Evolutionary conservation across 495 filamentous ascomycete genomes (phyloP), one percentile per base, ranked within the genome.

Genomic region (Penicillium atrosanguineum): DNA sequence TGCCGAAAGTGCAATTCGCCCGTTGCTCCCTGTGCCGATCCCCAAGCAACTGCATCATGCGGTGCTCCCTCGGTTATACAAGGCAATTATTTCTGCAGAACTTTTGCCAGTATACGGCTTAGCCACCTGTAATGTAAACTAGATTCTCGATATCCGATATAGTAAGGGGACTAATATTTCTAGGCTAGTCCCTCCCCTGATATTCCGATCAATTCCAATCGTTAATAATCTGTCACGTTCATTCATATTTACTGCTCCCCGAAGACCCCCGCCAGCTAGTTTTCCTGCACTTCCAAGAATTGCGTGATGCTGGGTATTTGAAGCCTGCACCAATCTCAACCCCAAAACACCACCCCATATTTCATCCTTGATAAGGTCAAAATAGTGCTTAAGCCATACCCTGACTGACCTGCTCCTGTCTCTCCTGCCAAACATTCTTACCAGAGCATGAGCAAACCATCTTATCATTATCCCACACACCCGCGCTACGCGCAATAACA

Each of bases 401-500:
- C 72, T 87, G 88, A 42, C 73, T 77, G 42, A 91, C 84, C 73
- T 95, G 87, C 65, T 97, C 93, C 75, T 86, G 87, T 65, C 94
- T 81, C 78, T 98, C 94, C 70, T 97, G 87, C 94, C 94, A 98
- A 29, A 98, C 79, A 60, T 91, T 97, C 84, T 98, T 97, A 3
- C 94, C 94, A 38, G 90, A 95, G 71, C 94, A 97, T 14, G 89
- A 93, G 67, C 86, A 86, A 25, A 98, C 94, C 62, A 88, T 96
- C 80, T 97, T 98, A 67, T 96, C 91, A 64, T 98, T 97, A 68
- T 97, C 92, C 94, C 94, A 97, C 47, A 95, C 87, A 14, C 94
- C 94, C 21, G 94, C 92, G 71, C 90, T 96, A 64, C 94, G 78
- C 40, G 94, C 94, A 67, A 97, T 89, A 46, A 97, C 91, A 29